These are phyloP conservation scores for Diaporthe batatas DNA, from an alignment of 2,329 filamentous ascomycete species.

Conservation along the genomic window DNA sequence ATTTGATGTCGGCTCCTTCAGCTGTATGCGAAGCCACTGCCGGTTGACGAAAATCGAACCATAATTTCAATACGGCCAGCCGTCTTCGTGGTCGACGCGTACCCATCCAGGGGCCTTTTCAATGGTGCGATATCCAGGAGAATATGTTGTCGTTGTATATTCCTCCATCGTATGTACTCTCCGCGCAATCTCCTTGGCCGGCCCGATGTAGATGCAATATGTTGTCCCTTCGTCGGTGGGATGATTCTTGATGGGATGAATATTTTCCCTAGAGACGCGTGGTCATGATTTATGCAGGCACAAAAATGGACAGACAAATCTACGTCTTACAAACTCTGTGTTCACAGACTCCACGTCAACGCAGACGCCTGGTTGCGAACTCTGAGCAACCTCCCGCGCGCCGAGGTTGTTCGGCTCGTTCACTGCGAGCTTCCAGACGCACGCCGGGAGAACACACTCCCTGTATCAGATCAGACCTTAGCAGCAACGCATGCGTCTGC, in stretches of 20 bases:
- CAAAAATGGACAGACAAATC: background rate
- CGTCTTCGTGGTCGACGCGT: too few species aligned
- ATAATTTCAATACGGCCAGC: background rate
- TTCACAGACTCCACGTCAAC: background rate
- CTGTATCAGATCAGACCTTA: background rate
- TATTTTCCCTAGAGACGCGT: background rate
- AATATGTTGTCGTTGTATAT: background rate
- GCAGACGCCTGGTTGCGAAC: background rate
- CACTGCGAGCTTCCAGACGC: background rate
- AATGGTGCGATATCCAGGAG: background rate
- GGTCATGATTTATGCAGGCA: background rate
- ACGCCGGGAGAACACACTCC: conserved; percentile 6
- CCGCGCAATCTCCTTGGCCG: background rate
- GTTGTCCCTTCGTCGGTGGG: background rate
- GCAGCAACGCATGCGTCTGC: background rate
- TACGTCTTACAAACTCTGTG: background rate
- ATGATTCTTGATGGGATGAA: background rate
- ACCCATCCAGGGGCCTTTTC: background rate
- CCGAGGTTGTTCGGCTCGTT: background rate
- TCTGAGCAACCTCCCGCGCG: background rate
- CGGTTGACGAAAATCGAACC: background rate
- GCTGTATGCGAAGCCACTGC: background rate
- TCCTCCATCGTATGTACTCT: background rate
- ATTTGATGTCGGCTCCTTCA: background rate
- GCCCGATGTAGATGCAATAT: background rate